A percentile compares a stretch with the other conserved stretches of the same genome.
Evolutionary conservation across 495 filamentous ascomycete genomes (phyloP).

Genomic region (Bombardia bombarda): DNA sequence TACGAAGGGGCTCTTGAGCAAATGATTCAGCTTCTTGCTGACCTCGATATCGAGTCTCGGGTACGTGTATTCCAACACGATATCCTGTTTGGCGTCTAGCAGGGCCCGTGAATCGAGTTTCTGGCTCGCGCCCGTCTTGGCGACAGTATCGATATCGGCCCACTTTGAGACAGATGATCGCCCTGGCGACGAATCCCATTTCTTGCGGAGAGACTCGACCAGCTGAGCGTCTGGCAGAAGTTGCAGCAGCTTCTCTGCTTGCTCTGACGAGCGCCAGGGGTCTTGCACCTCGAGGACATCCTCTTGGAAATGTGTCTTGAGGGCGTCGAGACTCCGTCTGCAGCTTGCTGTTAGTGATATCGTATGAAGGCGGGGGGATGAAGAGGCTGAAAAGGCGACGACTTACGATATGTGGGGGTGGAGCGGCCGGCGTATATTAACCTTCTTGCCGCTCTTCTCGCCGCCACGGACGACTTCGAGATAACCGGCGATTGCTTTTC

Average conservation of each 20-base stretch:
- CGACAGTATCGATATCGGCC: slow-evolving; percentile 84
- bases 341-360: not conserved
- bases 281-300: slow-evolving; percentile 81
- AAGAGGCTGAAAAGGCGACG: not conserved
- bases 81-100: slow-evolving; percentile 85
- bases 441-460: slow-evolving; percentile 75
- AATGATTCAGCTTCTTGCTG: slow-evolving; percentile 93
- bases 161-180: slow-evolving; percentile 74
- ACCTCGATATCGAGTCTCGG: slow-evolving; percentile 96
- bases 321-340: slow-evolving; percentile 74
- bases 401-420: slow-evolving; percentile 78
- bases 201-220: slow-evolving; percentile 68
- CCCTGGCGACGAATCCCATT: slow-evolving; percentile 78
- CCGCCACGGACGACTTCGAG: slow-evolving; percentile 81
- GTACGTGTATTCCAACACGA: slow-evolving; percentile 95
- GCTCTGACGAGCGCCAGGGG: slow-evolving; percentile 62
- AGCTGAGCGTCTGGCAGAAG: slow-evolving; percentile 72
- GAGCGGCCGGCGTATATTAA: slow-evolving; percentile 75
- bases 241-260: slow-evolving; percentile 63
- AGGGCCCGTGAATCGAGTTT: slow-evolving; percentile 57
- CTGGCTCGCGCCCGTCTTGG: slow-evolving; percentile 61
- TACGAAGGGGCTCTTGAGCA: slow-evolving; percentile 93
- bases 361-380: too few relatives aligned
- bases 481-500: slow-evolving; percentile 77
- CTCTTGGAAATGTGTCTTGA: slow-evolving; percentile 66